A percentile compares a stretch with the other conserved stretches of the same genome.
phyloP scores from a whole-genome alignment of 768 basidiomycete species.

The Terana coerulea region DNA sequence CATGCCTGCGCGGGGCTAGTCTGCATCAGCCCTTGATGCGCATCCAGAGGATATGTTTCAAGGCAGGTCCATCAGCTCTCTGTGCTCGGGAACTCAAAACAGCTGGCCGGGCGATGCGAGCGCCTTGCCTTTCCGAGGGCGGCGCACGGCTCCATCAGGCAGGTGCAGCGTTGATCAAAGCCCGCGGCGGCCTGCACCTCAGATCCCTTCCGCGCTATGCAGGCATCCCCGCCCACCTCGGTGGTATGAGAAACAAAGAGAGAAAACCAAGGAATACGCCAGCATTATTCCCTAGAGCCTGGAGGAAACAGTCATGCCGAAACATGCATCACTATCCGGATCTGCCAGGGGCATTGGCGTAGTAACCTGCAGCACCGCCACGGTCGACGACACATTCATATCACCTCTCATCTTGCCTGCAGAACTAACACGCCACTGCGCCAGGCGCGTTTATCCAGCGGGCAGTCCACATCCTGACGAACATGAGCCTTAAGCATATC shows the following conservation, averaged over 20 bases:
- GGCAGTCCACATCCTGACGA: too few relatives aligned
- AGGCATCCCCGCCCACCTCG: background rate
- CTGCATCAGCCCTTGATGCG: conserved; percentile 6
- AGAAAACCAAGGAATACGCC: too few relatives aligned
- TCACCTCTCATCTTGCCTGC: too few relatives aligned
- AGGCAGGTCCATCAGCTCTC: conserved; percentile 1
- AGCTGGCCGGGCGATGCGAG: too few relatives aligned
- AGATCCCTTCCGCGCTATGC: background rate
- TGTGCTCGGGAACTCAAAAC: background rate
- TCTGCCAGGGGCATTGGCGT: background rate
- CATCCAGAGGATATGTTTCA: conserved; percentile 6
- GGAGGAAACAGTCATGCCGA: background rate
- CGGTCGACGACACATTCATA: background rate
- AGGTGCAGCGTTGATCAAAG: background rate
- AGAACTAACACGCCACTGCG: too few relatives aligned
- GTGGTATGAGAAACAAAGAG: too few relatives aligned
- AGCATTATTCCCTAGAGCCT: too few relatives aligned
- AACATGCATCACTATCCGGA: background rate
- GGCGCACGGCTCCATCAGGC: background rate
- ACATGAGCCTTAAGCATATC: too few relatives aligned
- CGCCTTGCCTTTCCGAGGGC: background rate
- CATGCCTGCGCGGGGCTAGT: background rate
- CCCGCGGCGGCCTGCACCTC: background rate
- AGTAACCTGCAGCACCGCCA: conserved; percentile 1
- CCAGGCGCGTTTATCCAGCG: too few relatives aligned